Evolutionary conservation across 805 yeast genomes (phyloP), one percentile per base, ranked within the genome.

Genomic region (Dipodascopsis tothii): DNA sequence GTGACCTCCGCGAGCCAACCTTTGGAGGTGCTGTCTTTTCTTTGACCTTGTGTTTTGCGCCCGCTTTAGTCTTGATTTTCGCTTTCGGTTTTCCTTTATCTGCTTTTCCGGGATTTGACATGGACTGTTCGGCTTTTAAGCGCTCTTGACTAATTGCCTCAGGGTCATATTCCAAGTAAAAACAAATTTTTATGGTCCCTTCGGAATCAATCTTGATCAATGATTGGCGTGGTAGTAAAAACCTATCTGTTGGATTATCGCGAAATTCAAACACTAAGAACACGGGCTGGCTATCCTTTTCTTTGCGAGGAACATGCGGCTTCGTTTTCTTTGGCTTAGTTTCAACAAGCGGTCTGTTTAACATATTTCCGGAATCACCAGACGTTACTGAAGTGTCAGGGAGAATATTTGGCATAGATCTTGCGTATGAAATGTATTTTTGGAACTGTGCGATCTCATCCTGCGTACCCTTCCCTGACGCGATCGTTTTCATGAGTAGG

Each of bases 181-280:
- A n/a, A n/a, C n/a, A n/a, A n/a, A n/a, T 33, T 19, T 28, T 21
- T 36, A 43, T 46, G 17, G 38, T 36, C 6, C 47, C 48, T 21
- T 48, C 44, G 3, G 56, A 65, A 1, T 65, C 35, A 1, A 74
- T 67, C 63, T 88, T 96, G 46, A 82, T 67, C 2, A 90, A 73
- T 1, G 94, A 74, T 50, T 85, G 76, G 51, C 79, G 79, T 0
- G 97, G 96, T 0, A 90, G 59, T 45, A 73, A 65, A 56, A 74
- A 90, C 45, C 97, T 72, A 5, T 80, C 80, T 37, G 80, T 72
- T 0, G 92, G 75, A 59, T 79, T 80, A 55, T 92, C 97, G 21
- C 73, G 73, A 64, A 79, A 90, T 61, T 92, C 98, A 60, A 90
- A 80, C 4, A 87, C 80, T 33, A 92, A 60, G 41, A 84, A 81